phyloP scores from a whole-genome alignment of 305 asterid species.

The Plantago coronopus region DNA sequence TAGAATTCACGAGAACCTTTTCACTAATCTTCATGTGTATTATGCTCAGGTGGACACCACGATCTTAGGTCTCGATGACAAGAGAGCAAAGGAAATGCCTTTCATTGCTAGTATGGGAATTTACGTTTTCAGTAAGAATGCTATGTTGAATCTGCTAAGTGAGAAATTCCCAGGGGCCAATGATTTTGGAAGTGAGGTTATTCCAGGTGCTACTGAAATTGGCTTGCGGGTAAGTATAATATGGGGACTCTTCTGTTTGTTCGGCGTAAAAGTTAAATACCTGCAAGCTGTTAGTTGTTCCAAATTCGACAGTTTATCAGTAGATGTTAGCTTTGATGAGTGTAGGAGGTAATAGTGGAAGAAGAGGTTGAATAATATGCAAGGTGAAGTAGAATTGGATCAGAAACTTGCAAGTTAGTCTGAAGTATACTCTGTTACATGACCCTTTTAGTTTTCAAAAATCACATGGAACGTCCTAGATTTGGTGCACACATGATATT shows the following conservation, averaged over 20 bases:
- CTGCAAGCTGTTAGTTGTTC: too few relatives aligned
- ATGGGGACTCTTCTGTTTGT: background rate
- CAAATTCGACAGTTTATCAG: too few relatives aligned
- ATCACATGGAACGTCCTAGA: too few relatives aligned
- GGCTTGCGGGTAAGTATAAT: constrained; percentile 55
- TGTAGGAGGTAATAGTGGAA: too few relatives aligned
- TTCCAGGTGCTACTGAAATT: constrained; percentile 68
- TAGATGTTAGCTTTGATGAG: too few relatives aligned
- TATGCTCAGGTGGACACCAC: constrained; percentile 74
- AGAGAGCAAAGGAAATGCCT: constrained; percentile 90
- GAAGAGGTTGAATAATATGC: too few relatives aligned
- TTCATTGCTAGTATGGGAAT: constrained; percentile 94
- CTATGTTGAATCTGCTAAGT: constrained; percentile 64
- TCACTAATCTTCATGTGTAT: constrained; percentile 2
- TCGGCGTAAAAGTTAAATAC: too few relatives aligned
- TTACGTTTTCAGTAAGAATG: constrained; percentile 87
- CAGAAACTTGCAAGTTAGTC: too few relatives aligned
- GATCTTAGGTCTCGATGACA: constrained; percentile 83
- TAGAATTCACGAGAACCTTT: constrained; percentile 16
- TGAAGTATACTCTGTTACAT: too few relatives aligned
- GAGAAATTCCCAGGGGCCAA: constrained; percentile 82
- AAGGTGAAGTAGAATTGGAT: too few relatives aligned
- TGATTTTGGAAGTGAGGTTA: constrained; percentile 87
- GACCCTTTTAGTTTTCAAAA: too few relatives aligned
- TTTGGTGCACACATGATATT: too few relatives aligned